Evolutionary conservation across 306 rosid species (phyloP).

Genomic region (Styphnolobium japonicum): DNA sequence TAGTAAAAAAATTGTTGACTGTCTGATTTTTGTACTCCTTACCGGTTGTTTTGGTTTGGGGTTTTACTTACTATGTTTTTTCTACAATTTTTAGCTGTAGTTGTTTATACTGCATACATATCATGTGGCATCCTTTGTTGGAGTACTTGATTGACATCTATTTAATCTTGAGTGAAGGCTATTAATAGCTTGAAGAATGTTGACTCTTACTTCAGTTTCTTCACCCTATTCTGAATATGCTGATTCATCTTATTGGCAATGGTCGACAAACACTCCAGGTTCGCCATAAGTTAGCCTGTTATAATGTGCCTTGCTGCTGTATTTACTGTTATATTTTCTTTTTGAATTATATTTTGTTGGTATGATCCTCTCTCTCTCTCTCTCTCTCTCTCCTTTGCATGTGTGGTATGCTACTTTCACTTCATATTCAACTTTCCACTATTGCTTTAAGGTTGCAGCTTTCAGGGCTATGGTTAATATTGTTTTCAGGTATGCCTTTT

Average conservation of each 20-base stretch:
- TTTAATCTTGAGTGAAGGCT: conserved; percentile 63
- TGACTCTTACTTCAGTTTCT: conserved; percentile 99
- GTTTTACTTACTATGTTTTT: background rate
- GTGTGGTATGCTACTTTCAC: conserved; percentile 18
- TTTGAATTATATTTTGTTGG: background rate
- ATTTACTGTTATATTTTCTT: conserved; percentile 6
- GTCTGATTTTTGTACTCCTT: background rate
- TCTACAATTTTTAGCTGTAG: background rate
- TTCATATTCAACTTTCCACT: conserved; percentile 24
- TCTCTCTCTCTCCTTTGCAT: too few relatives aligned
- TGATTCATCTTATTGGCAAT: conserved; percentile 98
- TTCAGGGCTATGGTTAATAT: conserved; percentile 99
- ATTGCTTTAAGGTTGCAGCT: conserved; percentile 87
- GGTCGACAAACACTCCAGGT: conserved; percentile 99
- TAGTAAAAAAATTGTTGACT: background rate
- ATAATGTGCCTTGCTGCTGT: background rate
- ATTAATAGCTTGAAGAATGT: conserved; percentile 98
- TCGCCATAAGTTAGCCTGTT: conserved; percentile 20
- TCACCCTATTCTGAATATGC: conserved; percentile 96
- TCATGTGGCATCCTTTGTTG: background rate
- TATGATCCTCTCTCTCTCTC: background rate
- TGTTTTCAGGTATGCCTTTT: conserved; percentile 72
- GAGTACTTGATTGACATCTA: conserved; percentile 23
- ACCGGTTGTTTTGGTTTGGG: background rate
- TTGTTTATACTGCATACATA: background rate